phyloP scores from a whole-genome alignment of 2,329 filamentous ascomycete genomes.

The Talaromyces verruculosus region DNA sequence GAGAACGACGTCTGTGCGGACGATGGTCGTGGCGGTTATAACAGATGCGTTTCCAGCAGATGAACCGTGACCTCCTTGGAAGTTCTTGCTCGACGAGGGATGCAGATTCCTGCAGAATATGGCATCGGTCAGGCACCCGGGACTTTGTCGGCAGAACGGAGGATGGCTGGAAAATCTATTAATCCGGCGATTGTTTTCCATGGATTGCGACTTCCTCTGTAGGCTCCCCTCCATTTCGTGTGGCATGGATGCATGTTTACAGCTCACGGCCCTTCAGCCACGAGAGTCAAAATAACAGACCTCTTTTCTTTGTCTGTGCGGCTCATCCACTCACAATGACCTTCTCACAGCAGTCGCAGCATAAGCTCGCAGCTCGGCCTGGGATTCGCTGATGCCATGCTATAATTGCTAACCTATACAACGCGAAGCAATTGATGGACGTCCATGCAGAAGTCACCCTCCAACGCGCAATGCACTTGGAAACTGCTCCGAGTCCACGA shows the following conservation, averaged over 20 bases:
- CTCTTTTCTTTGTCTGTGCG: not conserved
- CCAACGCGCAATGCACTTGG: not conserved
- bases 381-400: not conserved
- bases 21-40: not conserved
- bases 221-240: too few species aligned
- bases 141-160: not conserved
- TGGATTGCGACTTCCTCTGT: not conserved
- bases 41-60: not conserved
- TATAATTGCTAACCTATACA: not conserved
- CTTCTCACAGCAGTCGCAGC: not conserved
- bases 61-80: too few species aligned
- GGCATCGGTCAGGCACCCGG: not conserved
- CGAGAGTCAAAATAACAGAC: not conserved
- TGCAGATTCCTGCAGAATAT: not conserved
- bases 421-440: not conserved
- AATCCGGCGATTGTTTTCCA: not conserved
- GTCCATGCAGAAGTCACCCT: not conserved
- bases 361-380: not conserved
- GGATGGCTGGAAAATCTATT: not conserved
- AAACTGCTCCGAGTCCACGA: not conserved
- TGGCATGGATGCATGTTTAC: too few species aligned
- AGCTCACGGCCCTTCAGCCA: not conserved
- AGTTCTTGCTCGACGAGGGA: not conserved
- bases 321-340: not conserved
- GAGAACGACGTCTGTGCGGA: not conserved